Evolutionary conservation across 2,329 filamentous ascomycete genomes (phyloP).

Genomic region (Neoascochyta sp.): DNA sequence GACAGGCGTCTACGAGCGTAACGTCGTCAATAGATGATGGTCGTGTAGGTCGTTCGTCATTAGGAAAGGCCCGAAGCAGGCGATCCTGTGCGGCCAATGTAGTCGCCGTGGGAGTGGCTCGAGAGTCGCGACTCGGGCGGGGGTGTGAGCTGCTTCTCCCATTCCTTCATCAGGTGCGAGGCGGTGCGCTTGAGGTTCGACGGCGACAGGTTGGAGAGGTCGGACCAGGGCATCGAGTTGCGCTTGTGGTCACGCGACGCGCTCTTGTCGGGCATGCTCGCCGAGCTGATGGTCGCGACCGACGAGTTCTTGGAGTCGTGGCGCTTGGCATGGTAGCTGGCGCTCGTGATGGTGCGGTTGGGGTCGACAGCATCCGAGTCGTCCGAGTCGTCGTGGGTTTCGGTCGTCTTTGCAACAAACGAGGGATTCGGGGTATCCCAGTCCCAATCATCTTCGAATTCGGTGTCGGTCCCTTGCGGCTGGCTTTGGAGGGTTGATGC

Average conservation of each 20-base stretch:
- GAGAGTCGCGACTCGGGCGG: constrained; percentile 32
- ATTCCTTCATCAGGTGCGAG: constrained; percentile 83
- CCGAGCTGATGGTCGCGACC: constrained; percentile 31
- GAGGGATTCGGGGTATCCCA: constrained; percentile 51
- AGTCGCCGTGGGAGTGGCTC: constrained; percentile 34
- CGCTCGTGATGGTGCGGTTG: constrained; percentile 49
- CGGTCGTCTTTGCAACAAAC: constrained; percentile 37
- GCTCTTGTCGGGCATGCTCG: constrained; percentile 20
- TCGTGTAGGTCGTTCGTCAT: constrained; percentile 19
- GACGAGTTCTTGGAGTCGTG: constrained; percentile 40
- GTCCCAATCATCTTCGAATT: constrained; percentile 53
- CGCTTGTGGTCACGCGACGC: constrained; percentile 28
- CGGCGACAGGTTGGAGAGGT: constrained; percentile 68
- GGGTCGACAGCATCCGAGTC: constrained; percentile 50
- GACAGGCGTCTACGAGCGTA: constrained; percentile 26
- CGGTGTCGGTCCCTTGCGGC: constrained; percentile 42
- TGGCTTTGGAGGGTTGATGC: constrained; percentile 38
- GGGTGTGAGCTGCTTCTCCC: constrained; percentile 73
- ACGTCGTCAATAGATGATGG: constrained; percentile 25
- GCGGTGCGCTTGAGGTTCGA: constrained; percentile 77
- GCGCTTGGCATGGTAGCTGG: constrained; percentile 46
- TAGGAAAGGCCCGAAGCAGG: constrained; percentile 18
- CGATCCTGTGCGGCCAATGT: constrained; percentile 31
- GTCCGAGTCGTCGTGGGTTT: constrained; percentile 42
- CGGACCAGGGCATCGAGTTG: constrained; percentile 59